Evolutionary conservation across 257 asterid species (phyloP), one percentile per base, ranked within the genome.

Genomic region (Scutellaria barbata): DNA sequence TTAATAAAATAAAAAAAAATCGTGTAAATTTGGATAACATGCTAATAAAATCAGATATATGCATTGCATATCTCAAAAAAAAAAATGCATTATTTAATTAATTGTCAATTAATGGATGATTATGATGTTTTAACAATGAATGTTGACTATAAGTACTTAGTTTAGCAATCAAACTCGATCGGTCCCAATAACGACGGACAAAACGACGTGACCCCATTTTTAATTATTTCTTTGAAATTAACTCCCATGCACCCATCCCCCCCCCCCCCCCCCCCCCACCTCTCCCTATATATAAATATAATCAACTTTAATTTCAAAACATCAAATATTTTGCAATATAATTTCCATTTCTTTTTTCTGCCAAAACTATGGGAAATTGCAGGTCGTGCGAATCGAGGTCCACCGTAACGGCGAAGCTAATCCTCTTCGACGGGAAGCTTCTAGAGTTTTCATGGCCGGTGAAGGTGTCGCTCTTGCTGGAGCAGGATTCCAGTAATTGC

Each of bases 361-460:
- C 46, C 0, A 62, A 16, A 70, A 8, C 40, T 0, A 86, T 89
- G 96, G 97, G 97, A 16, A 85, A 85, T 25, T 86, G 84, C 75
- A 81, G 76, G 68, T 87, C 95, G 0, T 85, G 83, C 64, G 93
- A 87, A 37, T 71, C 89, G 0, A 74, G 81, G 35, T 74, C 89
- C 53, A 78, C 73, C 0, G 72, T 82, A 10, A 89, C 96, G 2
- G 90, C 89, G 2, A 92, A 91, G 75, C 50, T 92, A 43, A 83
- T 92, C 53, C 68, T 85, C 30, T 76, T 63, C 11, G 82, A 85
- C 37, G 97, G 97, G 0, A 68, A 85, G 10, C 83, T 92, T 3
- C 90, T 78, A 60, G 93, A 92, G 40, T 92, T 83, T 60, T 68
- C 91, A 0, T 87, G 84, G 79, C 95, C 96, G 8, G 81, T 92